A percentile compares a stretch with the other conserved stretches of the same genome.
Evolutionary conservation across 345 rosid genomes (phyloP).

Genomic region (Hibiscus trionum): DNA sequence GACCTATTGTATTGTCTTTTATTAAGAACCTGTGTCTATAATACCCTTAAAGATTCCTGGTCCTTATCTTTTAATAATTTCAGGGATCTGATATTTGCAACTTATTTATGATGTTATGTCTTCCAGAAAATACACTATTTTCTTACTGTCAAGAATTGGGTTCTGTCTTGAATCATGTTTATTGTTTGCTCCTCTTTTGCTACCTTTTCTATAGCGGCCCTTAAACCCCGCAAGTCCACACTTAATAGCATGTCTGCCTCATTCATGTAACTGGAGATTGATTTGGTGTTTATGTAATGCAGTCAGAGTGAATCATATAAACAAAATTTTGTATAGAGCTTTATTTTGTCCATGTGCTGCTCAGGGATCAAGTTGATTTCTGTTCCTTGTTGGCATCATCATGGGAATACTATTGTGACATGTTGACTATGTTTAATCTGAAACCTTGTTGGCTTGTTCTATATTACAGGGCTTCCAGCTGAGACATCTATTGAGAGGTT

Average conservation of each 20-base stretch:
- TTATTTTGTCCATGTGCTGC: not conserved
- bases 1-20: not conserved
- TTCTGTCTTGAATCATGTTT: slow-evolving; percentile 4
- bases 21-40: not conserved
- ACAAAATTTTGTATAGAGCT: not conserved
- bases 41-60: not conserved
- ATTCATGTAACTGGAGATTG: not conserved
- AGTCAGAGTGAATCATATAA: not conserved
- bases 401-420: not conserved
- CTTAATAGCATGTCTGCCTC: not conserved
- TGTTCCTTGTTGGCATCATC: not conserved
- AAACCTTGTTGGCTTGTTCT: slow-evolving; percentile 6
- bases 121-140: not conserved
- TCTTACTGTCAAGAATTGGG: not conserved
- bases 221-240: not conserved
- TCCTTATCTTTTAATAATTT: not conserved
- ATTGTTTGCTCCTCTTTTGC: not conserved
- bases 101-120: not conserved
- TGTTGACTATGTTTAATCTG: not conserved
- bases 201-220: not conserved
- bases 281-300: not conserved
- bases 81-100: slow-evolving; percentile 1
- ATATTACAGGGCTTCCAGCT: slow-evolving; percentile 76
- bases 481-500: slow-evolving; percentile 77
- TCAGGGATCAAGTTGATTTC: not conserved